Percentiles rank a stretch among this genome's conserved stretches.
These are phyloP conservation scores for Raffaelea arxii DNA, from an alignment of 2,329 filamentous ascomycete genomes.

Conservation along the genomic window DNA sequence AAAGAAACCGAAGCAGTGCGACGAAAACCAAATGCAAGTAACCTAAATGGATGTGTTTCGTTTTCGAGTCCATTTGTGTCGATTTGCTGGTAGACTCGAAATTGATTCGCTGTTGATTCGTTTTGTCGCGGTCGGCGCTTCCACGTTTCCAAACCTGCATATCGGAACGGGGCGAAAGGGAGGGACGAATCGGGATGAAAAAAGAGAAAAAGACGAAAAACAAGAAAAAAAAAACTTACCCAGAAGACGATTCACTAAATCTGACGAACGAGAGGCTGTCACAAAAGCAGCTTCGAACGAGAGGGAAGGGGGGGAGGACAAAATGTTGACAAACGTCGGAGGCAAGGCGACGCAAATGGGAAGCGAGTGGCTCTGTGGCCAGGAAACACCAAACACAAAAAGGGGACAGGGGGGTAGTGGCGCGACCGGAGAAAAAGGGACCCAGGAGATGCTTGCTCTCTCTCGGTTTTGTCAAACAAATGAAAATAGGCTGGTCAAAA, in stretches of 20 bases:
- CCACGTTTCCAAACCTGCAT: background rate
- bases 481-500: constrained; percentile 7
- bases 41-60: background rate
- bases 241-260: constrained; percentile 4
- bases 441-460: constrained; percentile 4
- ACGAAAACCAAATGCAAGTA: background rate
- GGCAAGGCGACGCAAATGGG: constrained; percentile 4
- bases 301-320: background rate
- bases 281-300: background rate
- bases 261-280: constrained; percentile 1
- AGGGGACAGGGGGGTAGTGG: background rate
- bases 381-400: constrained; percentile 2
- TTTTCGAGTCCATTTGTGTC: too few relatives aligned
- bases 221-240: constrained; percentile 4
- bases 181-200: background rate
- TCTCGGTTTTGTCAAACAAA: background rate
- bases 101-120: background rate
- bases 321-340: constrained; percentile 5
- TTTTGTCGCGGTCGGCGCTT: background rate
- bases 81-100: too few relatives aligned
- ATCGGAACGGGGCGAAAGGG: background rate
- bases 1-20: background rate
- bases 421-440: constrained; percentile 1
- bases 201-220: background rate
- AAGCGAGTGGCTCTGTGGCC: constrained; percentile 9